Evolutionary conservation across 2,329 filamentous ascomycete species (phyloP), one percentile per base, ranked within the genome.

Genomic region (Penicillium sp.): DNA sequence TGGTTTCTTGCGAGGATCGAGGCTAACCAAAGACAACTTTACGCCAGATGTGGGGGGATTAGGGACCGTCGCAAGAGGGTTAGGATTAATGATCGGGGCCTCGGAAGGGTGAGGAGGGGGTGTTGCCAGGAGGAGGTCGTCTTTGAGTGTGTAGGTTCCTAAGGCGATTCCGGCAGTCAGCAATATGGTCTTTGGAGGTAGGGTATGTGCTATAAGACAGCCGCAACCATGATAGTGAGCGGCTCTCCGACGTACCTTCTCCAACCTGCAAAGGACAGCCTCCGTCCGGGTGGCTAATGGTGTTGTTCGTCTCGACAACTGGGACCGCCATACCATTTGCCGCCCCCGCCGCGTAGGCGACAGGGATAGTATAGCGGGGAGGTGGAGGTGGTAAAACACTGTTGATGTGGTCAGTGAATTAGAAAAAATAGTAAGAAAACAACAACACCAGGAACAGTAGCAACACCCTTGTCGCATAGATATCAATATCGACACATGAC

Each of bases 61-160:
- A 5, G 92, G 88, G 19, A 84, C 89, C 6, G 93, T 97, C 39
- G 92, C 89, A 43, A 99, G 85, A 26, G 95, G 95, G 70, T 98
- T 99, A 45, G 91, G 89, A 70, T 96, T 97, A 57, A 90, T 78
- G 42, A 93, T 79, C 23, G 92, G 93, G 13, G 91, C 88, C 80
- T 99, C 95, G 60, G 93, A 96, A 23, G 95, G 95, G 77, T 99
- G 95, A 14, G 93, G 93, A 62, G 93, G 93, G 55, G 95, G 95
- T 33, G 93, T 97, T 45, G 95, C 93, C 56, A 99, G 88, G 65
- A 92, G 89, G 27, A 99, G 80, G 73, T 96, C 91, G 77, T 99
- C 93, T 73, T 92, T 89, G 44, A 98, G 85, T 23, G 90, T 83
- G 71, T 99, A 99, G 60, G 91, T 93, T 69, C 93, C 92, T 95